Conservation (phyloP, 306 rosid genomes). For the Geum urbanum region DNA sequence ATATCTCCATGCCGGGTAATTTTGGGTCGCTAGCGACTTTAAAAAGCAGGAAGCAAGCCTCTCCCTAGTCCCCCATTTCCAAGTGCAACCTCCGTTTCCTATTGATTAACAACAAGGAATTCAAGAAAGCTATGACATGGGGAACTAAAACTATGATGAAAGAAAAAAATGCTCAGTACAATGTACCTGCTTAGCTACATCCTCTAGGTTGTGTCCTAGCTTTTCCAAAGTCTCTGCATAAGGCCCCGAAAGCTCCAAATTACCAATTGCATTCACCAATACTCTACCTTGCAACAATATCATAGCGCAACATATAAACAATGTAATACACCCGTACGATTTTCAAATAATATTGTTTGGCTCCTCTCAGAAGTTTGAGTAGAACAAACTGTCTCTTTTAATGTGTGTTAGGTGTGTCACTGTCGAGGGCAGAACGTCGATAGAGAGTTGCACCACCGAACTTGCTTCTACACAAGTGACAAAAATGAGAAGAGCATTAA, state of each 20-base stretch:
- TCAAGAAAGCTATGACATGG: slow-evolving; percentile 9
- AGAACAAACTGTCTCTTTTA: too few species aligned
- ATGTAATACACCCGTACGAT: neutral
- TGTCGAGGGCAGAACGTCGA: too few species aligned
- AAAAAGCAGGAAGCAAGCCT: slow-evolving; percentile 89
- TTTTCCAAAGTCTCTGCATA: slow-evolving; percentile 83
- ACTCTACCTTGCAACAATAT: slow-evolving; percentile 67
- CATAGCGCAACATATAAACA: neutral
- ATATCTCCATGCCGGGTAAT: slow-evolving; percentile 98
- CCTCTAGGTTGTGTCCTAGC: slow-evolving; percentile 72
- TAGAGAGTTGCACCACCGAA: too few species aligned
- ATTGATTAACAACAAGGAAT: slow-evolving; percentile 28
- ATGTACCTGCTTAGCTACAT: slow-evolving; percentile 64
- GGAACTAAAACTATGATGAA: neutral
- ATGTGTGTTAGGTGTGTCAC: too few species aligned
- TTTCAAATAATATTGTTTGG: too few species aligned
- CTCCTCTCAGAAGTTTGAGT: too few species aligned
- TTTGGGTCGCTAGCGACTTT: slow-evolving; percentile 90
- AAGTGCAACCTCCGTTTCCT: slow-evolving; percentile 99
- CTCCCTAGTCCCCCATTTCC: slow-evolving; percentile 99
- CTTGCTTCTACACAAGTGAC: too few species aligned
- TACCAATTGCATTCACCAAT: slow-evolving; percentile 84
- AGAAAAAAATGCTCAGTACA: slow-evolving; percentile 13
- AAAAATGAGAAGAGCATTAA: too few species aligned
- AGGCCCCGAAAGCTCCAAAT: slow-evolving; percentile 80